These are phyloP conservation scores for Salinomyces thailandicus DNA, from an alignment of 2,329 filamentous ascomycete species.

Conservation along the genomic window DNA sequence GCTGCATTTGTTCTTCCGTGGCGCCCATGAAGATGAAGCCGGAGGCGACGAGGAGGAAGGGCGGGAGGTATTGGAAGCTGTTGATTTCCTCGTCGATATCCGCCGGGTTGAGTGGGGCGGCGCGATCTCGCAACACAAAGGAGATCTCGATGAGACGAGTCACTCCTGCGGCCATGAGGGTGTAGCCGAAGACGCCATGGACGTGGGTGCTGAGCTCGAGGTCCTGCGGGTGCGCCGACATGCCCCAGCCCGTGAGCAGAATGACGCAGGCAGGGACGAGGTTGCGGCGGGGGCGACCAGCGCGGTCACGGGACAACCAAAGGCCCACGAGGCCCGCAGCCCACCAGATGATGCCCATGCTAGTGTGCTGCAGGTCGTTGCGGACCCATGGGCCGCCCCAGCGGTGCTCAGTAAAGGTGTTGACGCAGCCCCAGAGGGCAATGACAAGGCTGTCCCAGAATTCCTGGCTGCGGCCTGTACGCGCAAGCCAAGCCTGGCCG, in stretches of 20 bases:
- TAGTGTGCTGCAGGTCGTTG: constrained; percentile 95
- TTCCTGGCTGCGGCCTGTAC: constrained; percentile 79
- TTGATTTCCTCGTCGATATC: constrained; percentile 28
- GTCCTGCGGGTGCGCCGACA: constrained; percentile 83
- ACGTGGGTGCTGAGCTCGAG: constrained; percentile 77
- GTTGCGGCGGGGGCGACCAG: constrained; percentile 82
- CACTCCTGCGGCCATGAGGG: constrained; percentile 78
- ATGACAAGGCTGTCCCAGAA: constrained; percentile 93
- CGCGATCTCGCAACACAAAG: constrained; percentile 69
- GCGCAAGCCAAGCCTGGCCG: constrained; percentile 75
- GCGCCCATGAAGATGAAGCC: constrained; percentile 97
- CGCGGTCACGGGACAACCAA: constrained; percentile 77
- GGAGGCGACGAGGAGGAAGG: constrained; percentile 66
- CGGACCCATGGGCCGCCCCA: constrained; percentile 84
- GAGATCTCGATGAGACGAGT: constrained; percentile 82
- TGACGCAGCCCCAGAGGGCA: constrained; percentile 89
- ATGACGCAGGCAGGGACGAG: constrained; percentile 88
- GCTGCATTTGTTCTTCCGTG: constrained; percentile 86
- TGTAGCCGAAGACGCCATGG: constrained; percentile 86
- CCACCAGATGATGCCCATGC: constrained; percentile 99
- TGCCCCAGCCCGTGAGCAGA: constrained; percentile 84
- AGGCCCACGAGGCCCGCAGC: constrained; percentile 80
- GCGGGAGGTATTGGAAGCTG: constrained; percentile 41
- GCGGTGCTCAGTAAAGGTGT: constrained; percentile 94
- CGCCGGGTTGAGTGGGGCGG: constrained; percentile 24